Conservation (phyloP, 2,329 filamentous ascomycete species). For the Colletotrichum orbiculare region DNA sequence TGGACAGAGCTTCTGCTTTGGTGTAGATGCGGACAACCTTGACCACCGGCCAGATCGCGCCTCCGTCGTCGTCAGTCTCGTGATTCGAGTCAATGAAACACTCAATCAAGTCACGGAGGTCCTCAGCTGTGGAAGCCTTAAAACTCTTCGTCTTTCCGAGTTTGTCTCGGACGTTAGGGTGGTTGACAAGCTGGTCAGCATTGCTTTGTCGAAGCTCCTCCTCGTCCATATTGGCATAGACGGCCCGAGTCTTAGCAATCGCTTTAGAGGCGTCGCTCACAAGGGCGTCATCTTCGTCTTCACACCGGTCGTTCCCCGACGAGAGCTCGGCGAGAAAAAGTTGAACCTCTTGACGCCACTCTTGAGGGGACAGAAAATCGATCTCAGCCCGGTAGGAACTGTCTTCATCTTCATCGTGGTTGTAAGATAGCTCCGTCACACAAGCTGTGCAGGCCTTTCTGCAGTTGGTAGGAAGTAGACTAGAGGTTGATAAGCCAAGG, state of each 20-base stretch:
- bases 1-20: slow-evolving; percentile 46
- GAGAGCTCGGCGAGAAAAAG: slow-evolving; percentile 48
- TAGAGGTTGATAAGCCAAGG: too few species aligned
- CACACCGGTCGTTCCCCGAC: slow-evolving; percentile 47
- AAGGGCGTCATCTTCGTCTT: slow-evolving; percentile 41
- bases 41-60: slow-evolving; percentile 61
- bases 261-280: slow-evolving; percentile 50
- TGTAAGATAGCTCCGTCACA: slow-evolving; percentile 70
- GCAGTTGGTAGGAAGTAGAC: slow-evolving; percentile 54
- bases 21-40: slow-evolving; percentile 58
- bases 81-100: slow-evolving; percentile 11
- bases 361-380: slow-evolving; percentile 63
- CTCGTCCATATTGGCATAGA: slow-evolving; percentile 50
- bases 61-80: not conserved
- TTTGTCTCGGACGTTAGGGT: not conserved
- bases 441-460: slow-evolving; percentile 72
- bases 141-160: not conserved
- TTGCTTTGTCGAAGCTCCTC: not conserved
- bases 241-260: slow-evolving; percentile 56
- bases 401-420: slow-evolving; percentile 52
- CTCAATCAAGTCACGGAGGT: slow-evolving; percentile 1
- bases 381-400: slow-evolving; percentile 63
- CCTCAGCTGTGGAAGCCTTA: not conserved
- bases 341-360: slow-evolving; percentile 65
- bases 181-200: not conserved